These are phyloP conservation scores for Apostasia ramifera DNA, from an alignment of 106 monocot genomes.

Conservation along the genomic window DNA sequence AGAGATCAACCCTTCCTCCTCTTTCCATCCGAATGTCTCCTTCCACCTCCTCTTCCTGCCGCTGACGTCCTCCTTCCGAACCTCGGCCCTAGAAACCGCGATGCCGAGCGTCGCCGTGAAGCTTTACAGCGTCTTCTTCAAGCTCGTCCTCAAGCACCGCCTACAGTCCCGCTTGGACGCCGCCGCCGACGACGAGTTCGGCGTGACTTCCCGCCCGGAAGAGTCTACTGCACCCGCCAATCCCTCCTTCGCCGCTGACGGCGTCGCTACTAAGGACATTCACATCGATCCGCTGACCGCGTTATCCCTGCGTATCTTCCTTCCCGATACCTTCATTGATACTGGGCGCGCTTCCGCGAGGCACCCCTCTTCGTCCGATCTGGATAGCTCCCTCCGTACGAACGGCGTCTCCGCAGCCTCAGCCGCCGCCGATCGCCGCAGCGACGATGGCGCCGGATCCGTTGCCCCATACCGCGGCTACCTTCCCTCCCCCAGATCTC, in stretches of 20 bases:
- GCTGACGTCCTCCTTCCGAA: not conserved
- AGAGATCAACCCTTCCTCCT: not conserved
- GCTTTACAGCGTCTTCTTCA: conserved; percentile 85
- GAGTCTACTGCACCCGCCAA: conserved; percentile 41
- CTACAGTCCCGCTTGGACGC: conserved; percentile 37
- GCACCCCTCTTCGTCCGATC: not conserved
- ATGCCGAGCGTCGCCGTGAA: conserved; percentile 76
- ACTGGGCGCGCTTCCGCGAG: not conserved
- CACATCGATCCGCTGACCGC: conserved; percentile 87
- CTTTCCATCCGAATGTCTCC: not conserved
- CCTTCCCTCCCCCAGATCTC: conserved; percentile 20
- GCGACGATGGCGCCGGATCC: not conserved
- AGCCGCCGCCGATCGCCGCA: not conserved
- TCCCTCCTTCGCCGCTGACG: conserved; percentile 49
- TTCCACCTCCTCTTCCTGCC: not conserved
- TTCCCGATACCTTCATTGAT: conserved; percentile 43
- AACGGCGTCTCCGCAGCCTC: not conserved
- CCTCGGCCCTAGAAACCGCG: not conserved
- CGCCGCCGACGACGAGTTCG: conserved; percentile 15
- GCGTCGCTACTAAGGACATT: conserved; percentile 81
- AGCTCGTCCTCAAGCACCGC: conserved; percentile 54
- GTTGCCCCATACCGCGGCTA: conserved; percentile 50
- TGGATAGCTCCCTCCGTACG: not conserved
- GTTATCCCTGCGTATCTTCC: conserved; percentile 90
- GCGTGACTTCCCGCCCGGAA: conserved; percentile 58